A percentile compares a stretch with the other conserved stretches of the same genome.
Evolutionary conservation across 2,329 filamentous ascomycete species (phyloP).

Genomic region (Penicillium sp.): DNA sequence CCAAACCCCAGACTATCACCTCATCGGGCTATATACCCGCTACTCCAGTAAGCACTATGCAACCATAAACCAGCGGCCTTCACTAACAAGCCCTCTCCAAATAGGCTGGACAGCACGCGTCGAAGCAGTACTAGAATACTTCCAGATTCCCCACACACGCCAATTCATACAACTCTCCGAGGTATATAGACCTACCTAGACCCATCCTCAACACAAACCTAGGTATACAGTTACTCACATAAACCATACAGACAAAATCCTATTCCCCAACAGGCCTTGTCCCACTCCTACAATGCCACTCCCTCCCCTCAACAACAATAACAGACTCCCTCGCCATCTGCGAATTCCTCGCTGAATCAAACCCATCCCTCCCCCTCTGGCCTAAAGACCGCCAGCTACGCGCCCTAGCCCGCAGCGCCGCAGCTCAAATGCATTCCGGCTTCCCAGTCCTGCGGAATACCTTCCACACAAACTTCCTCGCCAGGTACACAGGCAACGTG

Average conservation of each 20-base stretch:
- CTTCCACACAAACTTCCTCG: conserved; percentile 34
- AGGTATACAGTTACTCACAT: neutral
- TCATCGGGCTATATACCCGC: conserved; percentile 34
- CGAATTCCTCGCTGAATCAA: conserved; percentile 36
- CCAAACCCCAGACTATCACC: conserved; percentile 26
- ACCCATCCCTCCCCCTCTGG: conserved; percentile 33
- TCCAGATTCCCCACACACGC: conserved; percentile 32
- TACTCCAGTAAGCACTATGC: conserved; percentile 32
- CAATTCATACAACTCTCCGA: conserved; percentile 28
- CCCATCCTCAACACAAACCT: neutral
- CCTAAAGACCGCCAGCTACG: conserved; percentile 34
- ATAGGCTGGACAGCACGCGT: conserved; percentile 40
- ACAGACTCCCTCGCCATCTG: conserved; percentile 36
- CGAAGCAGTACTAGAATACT: conserved; percentile 37
- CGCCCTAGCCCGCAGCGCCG: conserved; percentile 34
- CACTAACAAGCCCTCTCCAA: neutral
- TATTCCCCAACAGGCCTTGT: conserved; percentile 34
- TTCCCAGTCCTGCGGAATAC: conserved; percentile 28
- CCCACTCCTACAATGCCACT: conserved; percentile 29
- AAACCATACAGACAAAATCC: conserved; percentile 20
- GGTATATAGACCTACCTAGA: conserved; percentile 15
- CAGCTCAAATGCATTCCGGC: conserved; percentile 39
- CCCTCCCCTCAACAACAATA: conserved; percentile 24
- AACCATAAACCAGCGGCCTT: neutral
- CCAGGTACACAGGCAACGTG: conserved; percentile 33